Percentiles rank a stretch among this genome's conserved stretches.
Evolutionary conservation across 345 rosid species (phyloP).

Genomic region (Acer campestre): DNA sequence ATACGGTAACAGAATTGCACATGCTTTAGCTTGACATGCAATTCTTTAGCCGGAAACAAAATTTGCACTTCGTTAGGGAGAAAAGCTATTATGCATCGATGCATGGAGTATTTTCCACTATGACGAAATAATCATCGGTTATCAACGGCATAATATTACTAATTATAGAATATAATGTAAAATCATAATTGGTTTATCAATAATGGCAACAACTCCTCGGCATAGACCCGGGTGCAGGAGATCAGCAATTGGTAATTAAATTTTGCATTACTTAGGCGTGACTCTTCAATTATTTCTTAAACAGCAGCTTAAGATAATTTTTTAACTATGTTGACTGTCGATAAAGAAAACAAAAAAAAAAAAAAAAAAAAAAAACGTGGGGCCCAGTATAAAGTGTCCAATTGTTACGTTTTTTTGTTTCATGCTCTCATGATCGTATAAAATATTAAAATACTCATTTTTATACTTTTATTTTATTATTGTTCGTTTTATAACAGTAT

Average conservation of each 20-base stretch:
- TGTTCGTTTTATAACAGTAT: neutral
- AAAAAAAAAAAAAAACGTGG: neutral
- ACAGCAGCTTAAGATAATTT: neutral
- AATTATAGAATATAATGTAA: neutral
- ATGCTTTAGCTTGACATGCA: too few species aligned
- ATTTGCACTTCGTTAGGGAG: too few species aligned
- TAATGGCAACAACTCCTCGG: neutral
- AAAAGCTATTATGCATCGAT: too few species aligned
- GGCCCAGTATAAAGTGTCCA: neutral
- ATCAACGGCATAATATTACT: too few species aligned
- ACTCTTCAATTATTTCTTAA: neutral
- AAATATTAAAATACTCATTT: neutral
- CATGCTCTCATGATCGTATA: slow-evolving; percentile 3
- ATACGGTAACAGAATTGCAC: too few species aligned
- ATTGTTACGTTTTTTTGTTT: too few species aligned
- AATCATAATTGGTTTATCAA: neutral
- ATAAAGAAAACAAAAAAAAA: neutral
- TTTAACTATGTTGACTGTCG: neutral
- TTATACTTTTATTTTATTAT: neutral
- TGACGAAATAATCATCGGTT: too few species aligned
- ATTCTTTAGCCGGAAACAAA: too few species aligned
- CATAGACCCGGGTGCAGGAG: neutral
- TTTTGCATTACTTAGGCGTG: slow-evolving; percentile 12
- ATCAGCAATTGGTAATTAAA: neutral
- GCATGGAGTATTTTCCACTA: too few species aligned